Conservation (phyloP, 2,329 filamentous ascomycete species). For the Sphaceloma murrayae region DNA sequence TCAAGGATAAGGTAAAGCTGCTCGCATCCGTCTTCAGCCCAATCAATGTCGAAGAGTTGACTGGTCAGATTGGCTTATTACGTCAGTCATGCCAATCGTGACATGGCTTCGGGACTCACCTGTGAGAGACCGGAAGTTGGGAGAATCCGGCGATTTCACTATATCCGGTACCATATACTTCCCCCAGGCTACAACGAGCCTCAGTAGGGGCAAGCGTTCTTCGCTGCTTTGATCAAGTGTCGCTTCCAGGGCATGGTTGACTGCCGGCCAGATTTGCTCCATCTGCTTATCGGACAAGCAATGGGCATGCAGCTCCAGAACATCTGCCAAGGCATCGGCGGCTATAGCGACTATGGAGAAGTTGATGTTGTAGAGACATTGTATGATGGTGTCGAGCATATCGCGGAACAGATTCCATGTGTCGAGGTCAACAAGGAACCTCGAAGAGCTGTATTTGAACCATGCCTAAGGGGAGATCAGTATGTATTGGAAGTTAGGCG, state of each 20-base stretch:
- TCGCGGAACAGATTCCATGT: background rate
- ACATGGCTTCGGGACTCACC: background rate
- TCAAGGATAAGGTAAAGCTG: constrained; percentile 47
- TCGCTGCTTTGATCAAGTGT: background rate
- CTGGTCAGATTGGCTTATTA: constrained; percentile 9
- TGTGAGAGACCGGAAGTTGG: background rate
- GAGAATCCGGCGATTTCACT: background rate
- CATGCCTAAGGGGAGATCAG: constrained; percentile 1
- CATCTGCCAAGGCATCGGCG: background rate
- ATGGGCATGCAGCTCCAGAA: background rate
- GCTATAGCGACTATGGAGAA: background rate
- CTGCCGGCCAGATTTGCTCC: constrained; percentile 3
- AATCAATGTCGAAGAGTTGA: constrained; percentile 6
- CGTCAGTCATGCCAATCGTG: too few species aligned
- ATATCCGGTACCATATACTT: constrained; percentile 11
- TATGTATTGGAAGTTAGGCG: background rate
- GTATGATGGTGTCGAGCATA: constrained; percentile 1
- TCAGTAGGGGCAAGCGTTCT: constrained; percentile 7
- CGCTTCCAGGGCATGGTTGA: background rate
- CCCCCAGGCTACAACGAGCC: constrained; percentile 4
- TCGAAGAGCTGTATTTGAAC: background rate
- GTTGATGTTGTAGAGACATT: background rate
- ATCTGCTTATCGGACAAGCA: constrained; percentile 5
- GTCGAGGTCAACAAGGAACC: constrained; percentile 4
- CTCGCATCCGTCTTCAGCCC: constrained; percentile 12